Evolutionary conservation across 768 basidiomycete genomes (phyloP).

Genomic region (Serendipita sp.): DNA sequence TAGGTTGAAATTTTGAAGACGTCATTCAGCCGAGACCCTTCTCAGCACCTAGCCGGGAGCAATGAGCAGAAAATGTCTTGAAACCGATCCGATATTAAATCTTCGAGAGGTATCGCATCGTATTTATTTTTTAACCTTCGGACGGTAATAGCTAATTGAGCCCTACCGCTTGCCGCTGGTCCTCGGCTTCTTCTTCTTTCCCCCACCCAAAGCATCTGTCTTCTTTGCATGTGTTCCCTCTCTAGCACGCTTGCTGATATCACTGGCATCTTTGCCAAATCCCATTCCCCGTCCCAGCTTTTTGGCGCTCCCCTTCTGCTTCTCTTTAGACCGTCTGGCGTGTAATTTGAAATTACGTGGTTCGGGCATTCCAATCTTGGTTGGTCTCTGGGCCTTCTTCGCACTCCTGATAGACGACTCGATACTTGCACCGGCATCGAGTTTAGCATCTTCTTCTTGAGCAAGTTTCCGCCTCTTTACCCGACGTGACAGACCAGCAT

Average conservation of each 20-base stretch:
- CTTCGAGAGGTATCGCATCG: no score
- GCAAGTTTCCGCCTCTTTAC: constrained; percentile 80
- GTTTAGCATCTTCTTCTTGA: constrained; percentile 58
- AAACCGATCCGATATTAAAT: no score
- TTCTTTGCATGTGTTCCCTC: constrained; percentile 56
- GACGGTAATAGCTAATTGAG: no score
- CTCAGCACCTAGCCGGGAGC: no score
- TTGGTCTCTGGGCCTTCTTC: constrained; percentile 59
- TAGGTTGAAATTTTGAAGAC: no score
- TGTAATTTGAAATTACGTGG: constrained; percentile 11
- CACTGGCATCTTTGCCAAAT: constrained; percentile 48
- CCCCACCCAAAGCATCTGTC: constrained; percentile 35
- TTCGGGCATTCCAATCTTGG: constrained; percentile 52
- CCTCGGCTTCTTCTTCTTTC: neutral
- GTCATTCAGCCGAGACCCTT: no score
- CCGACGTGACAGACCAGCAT: constrained; percentile 70
- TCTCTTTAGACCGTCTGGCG: constrained; percentile 15
- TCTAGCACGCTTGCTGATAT: constrained; percentile 20
- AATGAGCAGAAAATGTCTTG: no score
- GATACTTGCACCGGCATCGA: constrained; percentile 35
- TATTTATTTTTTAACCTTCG: no score
- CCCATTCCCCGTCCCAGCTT: constrained; percentile 22
- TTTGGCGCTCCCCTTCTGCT: constrained; percentile 21
- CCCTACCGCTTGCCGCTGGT: no score
- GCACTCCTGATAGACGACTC: constrained; percentile 71